Evolutionary conservation across 441 rosid genomes (phyloP).

Genomic region (Sinapis alba): DNA sequence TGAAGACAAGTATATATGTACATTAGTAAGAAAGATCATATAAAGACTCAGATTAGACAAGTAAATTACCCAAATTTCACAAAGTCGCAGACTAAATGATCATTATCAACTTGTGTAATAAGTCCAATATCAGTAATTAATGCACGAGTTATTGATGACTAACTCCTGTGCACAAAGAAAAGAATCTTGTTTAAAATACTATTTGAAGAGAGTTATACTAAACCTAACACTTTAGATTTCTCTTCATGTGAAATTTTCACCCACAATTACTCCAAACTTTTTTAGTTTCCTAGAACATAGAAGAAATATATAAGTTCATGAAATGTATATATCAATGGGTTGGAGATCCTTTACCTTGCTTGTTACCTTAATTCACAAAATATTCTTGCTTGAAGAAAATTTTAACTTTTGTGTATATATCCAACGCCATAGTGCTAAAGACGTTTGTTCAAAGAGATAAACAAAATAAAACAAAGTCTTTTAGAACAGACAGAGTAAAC

Average conservation of each 20-base stretch:
- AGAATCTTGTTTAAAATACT: slow-evolving; percentile 13
- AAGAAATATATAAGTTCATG: slow-evolving; percentile 11
- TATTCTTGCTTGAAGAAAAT: slow-evolving; percentile 31
- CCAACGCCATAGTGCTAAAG: slow-evolving; percentile 31
- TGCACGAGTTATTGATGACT: slow-evolving; percentile 8
- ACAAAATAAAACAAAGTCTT: neutral
- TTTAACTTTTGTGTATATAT: slow-evolving; percentile 30
- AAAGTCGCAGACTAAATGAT: slow-evolving; percentile 4
- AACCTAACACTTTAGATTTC: slow-evolving; percentile 33
- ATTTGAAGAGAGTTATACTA: slow-evolving; percentile 12
- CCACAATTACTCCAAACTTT: neutral
- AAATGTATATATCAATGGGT: slow-evolving; percentile 19
- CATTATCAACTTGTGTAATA: slow-evolving; percentile 27
- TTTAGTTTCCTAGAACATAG: neutral
- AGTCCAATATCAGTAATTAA: slow-evolving; percentile 32
- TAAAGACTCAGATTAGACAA: slow-evolving; percentile 18
- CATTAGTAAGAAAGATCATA: slow-evolving; percentile 11
- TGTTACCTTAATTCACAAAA: slow-evolving; percentile 25
- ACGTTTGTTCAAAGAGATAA: slow-evolving; percentile 32
- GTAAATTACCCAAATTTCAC: slow-evolving; percentile 16
- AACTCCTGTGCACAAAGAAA: slow-evolving; percentile 34
- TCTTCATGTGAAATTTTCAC: slow-evolving; percentile 7
- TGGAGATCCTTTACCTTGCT: slow-evolving; percentile 39
- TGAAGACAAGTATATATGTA: slow-evolving; percentile 6
- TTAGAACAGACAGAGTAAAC: neutral